Percentiles rank a stretch among this genome's conserved stretches.
Evolutionary conservation across 2,329 filamentous ascomycete species (phyloP).

Genomic region (Teratosphaeria viscida): DNA sequence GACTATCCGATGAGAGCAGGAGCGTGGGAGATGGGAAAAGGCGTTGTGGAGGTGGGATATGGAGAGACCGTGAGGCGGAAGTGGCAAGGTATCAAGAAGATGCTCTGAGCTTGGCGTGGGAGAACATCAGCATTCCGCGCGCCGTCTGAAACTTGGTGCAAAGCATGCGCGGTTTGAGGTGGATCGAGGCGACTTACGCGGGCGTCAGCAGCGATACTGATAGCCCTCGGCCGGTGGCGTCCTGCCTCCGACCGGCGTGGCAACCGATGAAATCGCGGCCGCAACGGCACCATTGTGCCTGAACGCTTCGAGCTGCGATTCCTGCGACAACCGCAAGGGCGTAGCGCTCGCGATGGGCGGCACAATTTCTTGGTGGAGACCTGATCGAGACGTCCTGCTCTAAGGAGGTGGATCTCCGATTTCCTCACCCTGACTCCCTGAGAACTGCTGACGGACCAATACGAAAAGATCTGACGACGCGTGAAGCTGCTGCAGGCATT

Average conservation of each 20-base stretch:
- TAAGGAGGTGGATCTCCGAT: not conserved
- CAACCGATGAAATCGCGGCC: no score
- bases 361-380: not conserved
- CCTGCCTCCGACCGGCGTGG: no score
- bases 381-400: not conserved
- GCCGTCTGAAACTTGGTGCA: not conserved
- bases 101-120: constrained; percentile 14
- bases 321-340: not conserved
- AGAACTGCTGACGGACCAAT: not conserved
- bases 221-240: no score
- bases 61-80: constrained; percentile 30
- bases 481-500: not conserved
- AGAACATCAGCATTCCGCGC: not conserved
- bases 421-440: not conserved
- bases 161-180: not conserved
- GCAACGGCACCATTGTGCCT: no score
- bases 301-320: not conserved
- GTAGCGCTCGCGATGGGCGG: not conserved
- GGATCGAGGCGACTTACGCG: not conserved
- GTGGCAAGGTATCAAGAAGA: constrained; percentile 30
- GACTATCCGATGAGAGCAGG: constrained; percentile 60
- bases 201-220: no score
- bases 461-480: not conserved
- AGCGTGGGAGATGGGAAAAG: constrained; percentile 33
- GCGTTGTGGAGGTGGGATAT: constrained; percentile 40